phyloP scores from a whole-genome alignment of 2,329 filamentous ascomycete species.

The Colletotrichum lini region DNA sequence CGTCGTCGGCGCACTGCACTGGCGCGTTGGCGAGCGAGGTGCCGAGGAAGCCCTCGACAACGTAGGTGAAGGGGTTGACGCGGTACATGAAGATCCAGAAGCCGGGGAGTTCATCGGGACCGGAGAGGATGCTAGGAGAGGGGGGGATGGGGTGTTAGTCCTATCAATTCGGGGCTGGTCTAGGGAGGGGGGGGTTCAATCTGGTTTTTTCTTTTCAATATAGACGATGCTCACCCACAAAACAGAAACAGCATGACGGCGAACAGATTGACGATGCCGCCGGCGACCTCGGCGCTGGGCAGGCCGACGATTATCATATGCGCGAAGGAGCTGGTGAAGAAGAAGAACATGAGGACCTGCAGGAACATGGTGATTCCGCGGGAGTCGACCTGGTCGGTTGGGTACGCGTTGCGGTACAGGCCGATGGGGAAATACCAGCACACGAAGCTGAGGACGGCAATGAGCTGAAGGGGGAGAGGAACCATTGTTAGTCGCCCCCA shows the following conservation, averaged over 20 bases:
- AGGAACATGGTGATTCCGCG: slow-evolving; percentile 76
- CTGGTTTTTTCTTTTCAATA: too few species aligned
- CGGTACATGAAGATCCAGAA: slow-evolving; percentile 47
- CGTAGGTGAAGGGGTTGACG: slow-evolving; percentile 49
- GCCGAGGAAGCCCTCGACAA: slow-evolving; percentile 48
- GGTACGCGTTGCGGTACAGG: slow-evolving; percentile 70
- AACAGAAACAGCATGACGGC: slow-evolving; percentile 77
- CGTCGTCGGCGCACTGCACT: slow-evolving; percentile 39
- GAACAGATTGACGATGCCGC: slow-evolving; percentile 74
- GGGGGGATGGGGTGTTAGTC: not conserved
- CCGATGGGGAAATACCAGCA: slow-evolving; percentile 80
- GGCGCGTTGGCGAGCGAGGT: slow-evolving; percentile 45
- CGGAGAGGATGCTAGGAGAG: slow-evolving; percentile 36
- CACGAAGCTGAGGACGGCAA: slow-evolving; percentile 71
- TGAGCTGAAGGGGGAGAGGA: not conserved
- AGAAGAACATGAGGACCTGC: slow-evolving; percentile 73
- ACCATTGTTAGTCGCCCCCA: too few species aligned
- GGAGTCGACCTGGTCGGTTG: slow-evolving; percentile 58
- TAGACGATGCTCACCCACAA: slow-evolving; percentile 53
- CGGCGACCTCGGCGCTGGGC: slow-evolving; percentile 73
- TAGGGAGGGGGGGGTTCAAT: too few species aligned
- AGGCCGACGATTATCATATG: slow-evolving; percentile 75
- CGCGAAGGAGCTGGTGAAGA: slow-evolving; percentile 77
- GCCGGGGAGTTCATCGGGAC: slow-evolving; percentile 26
- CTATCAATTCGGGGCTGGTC: too few species aligned